These are phyloP conservation scores for Alternaria sp. DNA, from an alignment of 2,329 filamentous ascomycete genomes.

Conservation along the genomic window DNA sequence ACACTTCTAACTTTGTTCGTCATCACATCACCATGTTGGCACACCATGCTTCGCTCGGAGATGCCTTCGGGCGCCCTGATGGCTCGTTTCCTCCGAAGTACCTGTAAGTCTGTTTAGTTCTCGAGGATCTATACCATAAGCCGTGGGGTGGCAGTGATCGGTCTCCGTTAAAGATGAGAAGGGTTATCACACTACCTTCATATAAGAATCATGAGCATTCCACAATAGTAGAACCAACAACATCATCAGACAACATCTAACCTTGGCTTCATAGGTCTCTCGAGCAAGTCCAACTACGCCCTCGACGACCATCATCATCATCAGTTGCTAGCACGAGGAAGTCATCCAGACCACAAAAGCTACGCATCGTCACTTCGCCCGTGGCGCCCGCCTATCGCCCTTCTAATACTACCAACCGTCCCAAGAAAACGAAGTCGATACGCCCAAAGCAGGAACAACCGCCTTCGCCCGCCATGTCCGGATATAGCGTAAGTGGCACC, in stretches of 20 bases:
- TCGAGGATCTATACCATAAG: slow-evolving; percentile 15
- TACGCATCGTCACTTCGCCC: slow-evolving; percentile 21
- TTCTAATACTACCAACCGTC: slow-evolving; percentile 17
- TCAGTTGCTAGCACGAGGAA: slow-evolving; percentile 11
- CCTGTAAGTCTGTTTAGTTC: slow-evolving; percentile 23
- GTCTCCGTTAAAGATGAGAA: slow-evolving; percentile 10
- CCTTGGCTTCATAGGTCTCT: slow-evolving; percentile 18
- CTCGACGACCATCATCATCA: not conserved
- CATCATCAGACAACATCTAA: slow-evolving; percentile 7
- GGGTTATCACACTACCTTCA: slow-evolving; percentile 6
- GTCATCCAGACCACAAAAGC: slow-evolving; percentile 18
- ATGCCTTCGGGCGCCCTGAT: slow-evolving; percentile 24
- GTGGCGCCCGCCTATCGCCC: slow-evolving; percentile 28
- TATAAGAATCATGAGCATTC: slow-evolving; percentile 21
- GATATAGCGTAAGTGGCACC: slow-evolving; percentile 32
- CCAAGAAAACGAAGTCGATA: slow-evolving; percentile 19
- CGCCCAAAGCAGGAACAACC: slow-evolving; percentile 31
- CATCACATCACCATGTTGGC: slow-evolving; percentile 30
- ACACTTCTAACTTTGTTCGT: slow-evolving; percentile 18
- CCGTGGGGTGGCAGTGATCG: slow-evolving; percentile 30
- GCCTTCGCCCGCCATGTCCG: slow-evolving; percentile 36
- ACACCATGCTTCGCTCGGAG: slow-evolving; percentile 19
- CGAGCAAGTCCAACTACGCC: slow-evolving; percentile 15
- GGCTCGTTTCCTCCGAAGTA: slow-evolving; percentile 21
- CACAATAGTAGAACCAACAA: slow-evolving; percentile 3